phyloP scores from a whole-genome alignment of 2,329 filamentous ascomycete genomes.

The Aureobasidium sp. region DNA sequence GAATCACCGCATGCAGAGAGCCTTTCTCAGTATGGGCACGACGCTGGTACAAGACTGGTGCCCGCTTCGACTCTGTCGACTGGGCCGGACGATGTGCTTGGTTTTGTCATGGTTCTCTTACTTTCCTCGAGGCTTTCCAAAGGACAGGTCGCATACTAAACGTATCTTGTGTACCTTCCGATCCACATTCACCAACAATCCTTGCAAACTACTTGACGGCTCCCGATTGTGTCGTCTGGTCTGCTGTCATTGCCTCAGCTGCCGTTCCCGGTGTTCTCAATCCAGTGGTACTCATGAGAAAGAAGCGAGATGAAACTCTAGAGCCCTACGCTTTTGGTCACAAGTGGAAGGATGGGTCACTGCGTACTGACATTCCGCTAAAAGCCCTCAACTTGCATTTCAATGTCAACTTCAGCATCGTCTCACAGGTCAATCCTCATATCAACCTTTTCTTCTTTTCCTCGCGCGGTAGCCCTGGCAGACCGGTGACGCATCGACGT shows the following conservation, averaged over 20 bases:
- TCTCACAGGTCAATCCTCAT: conserved; percentile 83
- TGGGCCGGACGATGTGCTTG: conserved; percentile 82
- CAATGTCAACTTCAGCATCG: conserved; percentile 96
- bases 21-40: conserved; percentile 65
- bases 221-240: conserved; percentile 98
- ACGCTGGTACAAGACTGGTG: conserved; percentile 88
- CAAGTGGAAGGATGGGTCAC: conserved; percentile 97
- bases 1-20: conserved; percentile 81
- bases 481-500: conserved; percentile 86
- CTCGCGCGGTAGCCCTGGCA: conserved; percentile 81
- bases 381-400: conserved; percentile 93
- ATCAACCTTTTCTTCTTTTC: conserved; percentile 99
- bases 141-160: conserved; percentile 91
- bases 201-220: conserved; percentile 92
- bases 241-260: conserved; percentile 86
- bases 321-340: conserved; percentile 93
- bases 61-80: conserved; percentile 85
- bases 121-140: conserved; percentile 90
- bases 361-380: conserved; percentile 91
- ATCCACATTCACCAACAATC: conserved; percentile 87
- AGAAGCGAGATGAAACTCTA: conserved; percentile 67
- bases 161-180: conserved; percentile 89
- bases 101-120: conserved; percentile 88
- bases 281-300: conserved; percentile 87
- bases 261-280: conserved; percentile 95